Base-by-base conservation (phyloP, 805 yeast species). In the Myxozyma sirexii region DNA sequence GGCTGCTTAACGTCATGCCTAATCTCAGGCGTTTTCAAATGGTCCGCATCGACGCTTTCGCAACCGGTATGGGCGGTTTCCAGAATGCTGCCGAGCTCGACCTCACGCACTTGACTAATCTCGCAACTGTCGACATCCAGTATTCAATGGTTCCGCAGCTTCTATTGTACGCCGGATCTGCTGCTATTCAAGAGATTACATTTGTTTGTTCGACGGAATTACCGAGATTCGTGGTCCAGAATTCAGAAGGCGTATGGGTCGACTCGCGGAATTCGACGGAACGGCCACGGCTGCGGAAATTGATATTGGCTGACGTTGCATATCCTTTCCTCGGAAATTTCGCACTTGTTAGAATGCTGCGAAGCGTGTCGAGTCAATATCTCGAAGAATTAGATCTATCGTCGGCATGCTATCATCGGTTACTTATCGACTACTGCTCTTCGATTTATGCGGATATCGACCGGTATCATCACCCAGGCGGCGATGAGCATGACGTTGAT, bases 71-170 rank as follows among this genome's bases (percentile, higher is more conserved):
- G 42, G 61, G 56, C 17, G 53, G 59, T 4, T 49, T 57, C 33
- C 57, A 46, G 8, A 41, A 38, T 27, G 43, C 57, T 1, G 55
- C 56, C 1, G 61, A 57, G 26, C 35, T 57, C 24, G 61, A 57
- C 27, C 43, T 51, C 17, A 57, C 61, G n/a, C 57, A 45, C 13
- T 24, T 52, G n/a, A 10, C 19, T 7, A n/a, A 45, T 5, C 41
- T 57, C 8, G 54, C 52, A 27, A 39, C 31, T 15, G 55, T 57
- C 17, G 57, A 52, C 17, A 42, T 53, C 26, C 35, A 38, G 19
- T 57, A 57, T 46, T 57, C 57, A 12, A 57, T 57, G 61, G 54
- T 57, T n/a, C 61, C 61, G 10, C 56, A 57, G 42, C 48, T 57
- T 7, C 33, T 57, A 10, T 42, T 57, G 24, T 35, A 33, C 35